Conservation (phyloP, 192 early-diverging fungal species). For the Coemansia sp. region DNA sequence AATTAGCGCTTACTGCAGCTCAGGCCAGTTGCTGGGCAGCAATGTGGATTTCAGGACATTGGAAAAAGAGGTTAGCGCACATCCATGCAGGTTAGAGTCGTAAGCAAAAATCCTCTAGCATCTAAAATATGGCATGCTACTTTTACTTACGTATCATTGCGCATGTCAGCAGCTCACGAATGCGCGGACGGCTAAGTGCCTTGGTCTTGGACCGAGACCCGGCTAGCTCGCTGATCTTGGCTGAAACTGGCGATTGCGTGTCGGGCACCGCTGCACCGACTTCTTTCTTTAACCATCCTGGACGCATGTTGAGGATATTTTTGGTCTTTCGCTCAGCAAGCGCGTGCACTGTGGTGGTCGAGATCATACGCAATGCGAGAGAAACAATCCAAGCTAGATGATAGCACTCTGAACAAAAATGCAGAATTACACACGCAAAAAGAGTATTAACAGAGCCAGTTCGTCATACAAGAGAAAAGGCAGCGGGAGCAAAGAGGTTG, state of each 20-base stretch:
- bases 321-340: constrained; percentile 47
- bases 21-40: not conserved
- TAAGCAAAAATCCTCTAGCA: not conserved
- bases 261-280: constrained; percentile 7
- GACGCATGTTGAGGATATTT: constrained; percentile 50
- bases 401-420: not conserved
- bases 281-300: constrained; percentile 45
- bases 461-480: not conserved
- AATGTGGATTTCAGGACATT: not conserved
- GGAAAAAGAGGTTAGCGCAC: constrained; percentile 7
- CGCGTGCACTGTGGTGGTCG: constrained; percentile 34
- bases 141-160: constrained; percentile 53
- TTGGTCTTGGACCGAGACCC: constrained; percentile 31
- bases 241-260: constrained; percentile 37
- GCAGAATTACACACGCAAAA: not conserved
- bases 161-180: constrained; percentile 44
- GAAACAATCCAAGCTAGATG: not conserved
- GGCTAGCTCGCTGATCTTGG: constrained; percentile 41
- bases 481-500: not conserved
- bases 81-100: constrained; percentile 8
- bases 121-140: not conserved
- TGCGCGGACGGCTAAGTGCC: constrained; percentile 42
- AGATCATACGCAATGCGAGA: constrained; percentile 24
- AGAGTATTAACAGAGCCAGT: constrained; percentile 10
- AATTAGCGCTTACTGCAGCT: constrained; percentile 24